Percentiles rank a stretch among this genome's conserved stretches.
Evolutionary conservation across 352 stramenopile genomes (phyloP).

Genomic region (Phytophthora litchii): DNA sequence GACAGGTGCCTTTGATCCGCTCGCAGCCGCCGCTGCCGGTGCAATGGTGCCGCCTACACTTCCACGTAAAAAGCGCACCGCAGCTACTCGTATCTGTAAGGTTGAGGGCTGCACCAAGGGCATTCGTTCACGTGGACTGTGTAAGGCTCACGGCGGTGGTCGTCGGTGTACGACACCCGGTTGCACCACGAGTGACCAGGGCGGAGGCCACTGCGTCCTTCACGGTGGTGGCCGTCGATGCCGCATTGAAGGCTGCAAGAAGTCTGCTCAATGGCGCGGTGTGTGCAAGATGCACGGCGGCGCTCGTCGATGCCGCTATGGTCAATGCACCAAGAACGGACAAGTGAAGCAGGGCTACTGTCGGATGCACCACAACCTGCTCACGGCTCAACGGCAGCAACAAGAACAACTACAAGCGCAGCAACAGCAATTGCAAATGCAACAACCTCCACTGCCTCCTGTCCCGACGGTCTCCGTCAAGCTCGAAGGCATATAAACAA

Average conservation of each 20-base stretch:
- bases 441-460: constrained; percentile 19
- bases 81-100: constrained; percentile 70
- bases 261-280: constrained; percentile 81
- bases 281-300: constrained; percentile 89
- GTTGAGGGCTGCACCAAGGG: constrained; percentile 76
- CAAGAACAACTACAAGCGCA: constrained; percentile 41
- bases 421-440: constrained; percentile 24
- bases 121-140: constrained; percentile 79
- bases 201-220: constrained; percentile 82
- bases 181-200: constrained; percentile 86
- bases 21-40: neutral
- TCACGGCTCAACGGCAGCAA: constrained; percentile 51
- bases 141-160: constrained; percentile 86
- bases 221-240: constrained; percentile 84
- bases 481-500: constrained; percentile 36
- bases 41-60: constrained; percentile 16
- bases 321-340: constrained; percentile 83
- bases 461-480: constrained; percentile 19
- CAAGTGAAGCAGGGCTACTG: constrained; percentile 85
- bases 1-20: constrained; percentile 6
- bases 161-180: constrained; percentile 77
- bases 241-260: constrained; percentile 76
- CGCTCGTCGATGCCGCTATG: constrained; percentile 73
- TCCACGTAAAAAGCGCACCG: constrained; percentile 62
- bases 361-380: constrained; percentile 72